Base-by-base conservation (phyloP, 768 basidiomycete species). In the Collybia sordida region DNA sequence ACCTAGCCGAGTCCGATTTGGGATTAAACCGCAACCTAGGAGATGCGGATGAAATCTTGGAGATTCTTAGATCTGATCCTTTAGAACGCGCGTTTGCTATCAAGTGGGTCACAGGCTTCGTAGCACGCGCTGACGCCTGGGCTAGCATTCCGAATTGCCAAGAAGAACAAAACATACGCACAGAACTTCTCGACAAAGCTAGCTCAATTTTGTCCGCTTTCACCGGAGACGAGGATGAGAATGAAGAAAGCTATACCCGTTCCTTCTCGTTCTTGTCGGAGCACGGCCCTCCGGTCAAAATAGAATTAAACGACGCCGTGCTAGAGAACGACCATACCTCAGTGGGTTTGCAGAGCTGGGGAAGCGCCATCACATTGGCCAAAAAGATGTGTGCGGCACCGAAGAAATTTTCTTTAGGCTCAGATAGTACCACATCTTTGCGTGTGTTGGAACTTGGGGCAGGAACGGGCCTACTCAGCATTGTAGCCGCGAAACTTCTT, bases 341-440 rank as follows among this genome's bases (percentile, higher is more conserved):
- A 15, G 89, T 91, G 25, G 90, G 91, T 0, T 69, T 93, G 38
- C 90, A 93, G 65, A 91, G 87, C 59, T 93, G 91, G 90, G 89
- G 82, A 7, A 85, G 86, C 58, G 80, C 84, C 15, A 86, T 90
- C 59, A 66, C 89, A 28, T 74, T 93, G 41, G 83, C 83, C 1
- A 78, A 85, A 57, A 75, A 77, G 40, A 72, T 92, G 43, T 85
- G 82, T 39, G 63, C 67, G 7, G 59, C 71, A 35, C 79, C 84
- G 2, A 58, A 53, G 40, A 52, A 58, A 49, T 82, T 77, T 54
- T 70, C 69, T 11, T 54, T 78, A 44, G 19, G 55, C 4, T 56
- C 59, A 21, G 17, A 35, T 17, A 28, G 25, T 45, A 21, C 22
- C 9, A 45, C 35, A 44, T 54, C 68, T 6, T 47, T 80, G 1